These are phyloP conservation scores for Quercus engelmannii DNA, from an alignment of 306 rosid species.

Conservation along the genomic window DNA sequence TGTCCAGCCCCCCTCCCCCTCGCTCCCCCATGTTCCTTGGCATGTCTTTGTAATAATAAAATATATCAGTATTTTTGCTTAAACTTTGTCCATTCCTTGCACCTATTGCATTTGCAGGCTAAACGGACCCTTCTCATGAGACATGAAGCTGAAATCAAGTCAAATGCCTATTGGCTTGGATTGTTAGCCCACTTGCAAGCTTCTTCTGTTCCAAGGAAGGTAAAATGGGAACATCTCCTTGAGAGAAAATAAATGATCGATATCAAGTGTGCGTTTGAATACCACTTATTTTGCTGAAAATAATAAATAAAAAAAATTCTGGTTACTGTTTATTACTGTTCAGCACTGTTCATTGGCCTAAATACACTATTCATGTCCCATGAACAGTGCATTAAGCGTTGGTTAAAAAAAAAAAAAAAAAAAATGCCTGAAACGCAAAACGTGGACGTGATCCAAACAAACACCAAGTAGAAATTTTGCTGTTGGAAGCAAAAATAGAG, in stretches of 20 bases:
- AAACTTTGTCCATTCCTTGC: slow-evolving; percentile 22
- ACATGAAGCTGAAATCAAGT: slow-evolving; percentile 96
- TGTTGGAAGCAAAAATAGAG: slow-evolving; percentile 10
- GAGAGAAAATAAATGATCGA: neutral
- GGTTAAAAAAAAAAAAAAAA: too few relatives aligned
- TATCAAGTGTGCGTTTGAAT: neutral
- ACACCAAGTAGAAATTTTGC: neutral
- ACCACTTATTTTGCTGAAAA: too few relatives aligned
- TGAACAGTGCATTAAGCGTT: too few relatives aligned
- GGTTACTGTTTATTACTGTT: too few relatives aligned
- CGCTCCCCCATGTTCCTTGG: neutral
- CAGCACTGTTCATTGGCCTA: too few relatives aligned
- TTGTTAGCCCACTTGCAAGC: slow-evolving; percentile 93
- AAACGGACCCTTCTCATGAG: slow-evolving; percentile 92
- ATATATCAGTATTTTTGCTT: neutral
- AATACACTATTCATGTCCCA: too few relatives aligned
- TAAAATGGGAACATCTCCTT: slow-evolving; percentile 32
- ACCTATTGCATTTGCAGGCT: slow-evolving; percentile 53
- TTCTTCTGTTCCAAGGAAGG: slow-evolving; percentile 96
- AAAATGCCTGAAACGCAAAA: too few relatives aligned
- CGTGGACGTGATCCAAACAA: too few relatives aligned
- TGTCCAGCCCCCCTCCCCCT: neutral
- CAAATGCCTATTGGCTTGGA: slow-evolving; percentile 97
- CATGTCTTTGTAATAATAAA: neutral
- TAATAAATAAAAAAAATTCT: too few relatives aligned